Percentiles rank a stretch among this genome's conserved stretches.
Conservation (phyloP, 2,329 filamentous ascomycete genomes). For the Verticillium albo-atrum region DNA sequence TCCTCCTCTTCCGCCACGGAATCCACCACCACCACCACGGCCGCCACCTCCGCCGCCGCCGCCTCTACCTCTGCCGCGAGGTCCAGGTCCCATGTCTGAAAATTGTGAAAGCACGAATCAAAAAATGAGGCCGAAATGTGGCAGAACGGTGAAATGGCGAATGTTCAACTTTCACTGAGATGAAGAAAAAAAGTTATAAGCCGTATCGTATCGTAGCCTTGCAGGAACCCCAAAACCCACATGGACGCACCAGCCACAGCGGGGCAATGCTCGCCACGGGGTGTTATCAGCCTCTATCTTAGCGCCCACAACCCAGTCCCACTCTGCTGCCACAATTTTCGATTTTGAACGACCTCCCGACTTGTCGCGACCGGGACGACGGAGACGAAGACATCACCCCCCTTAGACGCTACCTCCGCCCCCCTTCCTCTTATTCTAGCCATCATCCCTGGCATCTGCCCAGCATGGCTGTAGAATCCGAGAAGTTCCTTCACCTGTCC, state of each 20-base stretch:
- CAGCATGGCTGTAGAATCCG: constrained; percentile 75
- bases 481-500: constrained; percentile 91
- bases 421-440: constrained; percentile 13
- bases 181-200: constrained; percentile 12
- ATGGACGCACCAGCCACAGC: constrained; percentile 12
- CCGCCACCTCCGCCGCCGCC: constrained; percentile 13
- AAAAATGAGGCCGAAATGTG: background rate
- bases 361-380: background rate
- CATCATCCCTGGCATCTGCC: constrained; percentile 25
- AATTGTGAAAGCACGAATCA: background rate
- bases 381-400: background rate
- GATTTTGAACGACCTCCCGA: constrained; percentile 12
- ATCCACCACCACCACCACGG: constrained; percentile 8
- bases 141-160: background rate
- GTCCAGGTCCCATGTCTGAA: constrained; percentile 6
- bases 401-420: constrained; percentile 5
- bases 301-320: constrained; percentile 48
- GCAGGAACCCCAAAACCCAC: constrained; percentile 4
- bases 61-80: constrained; percentile 11
- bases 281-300: constrained; percentile 35
- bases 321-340: constrained; percentile 29
- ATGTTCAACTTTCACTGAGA: background rate
- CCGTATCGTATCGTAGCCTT: constrained; percentile 8
- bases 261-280: constrained; percentile 14
- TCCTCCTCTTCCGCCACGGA: constrained; percentile 7